These are phyloP conservation scores for Pyrenochaeta sp. DNA, from an alignment of 2,329 filamentous ascomycete genomes.

Conservation along the genomic window DNA sequence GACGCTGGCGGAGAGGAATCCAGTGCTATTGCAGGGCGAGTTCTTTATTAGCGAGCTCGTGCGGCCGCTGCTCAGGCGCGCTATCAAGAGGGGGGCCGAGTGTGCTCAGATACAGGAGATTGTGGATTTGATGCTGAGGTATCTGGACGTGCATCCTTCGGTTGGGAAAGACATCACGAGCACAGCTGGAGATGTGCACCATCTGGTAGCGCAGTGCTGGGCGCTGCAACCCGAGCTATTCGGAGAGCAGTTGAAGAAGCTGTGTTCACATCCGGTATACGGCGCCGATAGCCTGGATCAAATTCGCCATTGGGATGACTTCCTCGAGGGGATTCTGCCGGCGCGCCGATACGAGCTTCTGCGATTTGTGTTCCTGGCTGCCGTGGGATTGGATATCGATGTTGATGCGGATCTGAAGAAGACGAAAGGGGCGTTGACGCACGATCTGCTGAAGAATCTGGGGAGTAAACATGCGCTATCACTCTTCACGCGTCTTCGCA, in stretches of 20 bases:
- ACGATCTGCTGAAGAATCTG: constrained; percentile 15
- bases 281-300: neutral
- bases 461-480: constrained; percentile 20
- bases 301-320: constrained; percentile 3
- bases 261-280: constrained; percentile 10
- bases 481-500: constrained; percentile 29
- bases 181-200: constrained; percentile 16
- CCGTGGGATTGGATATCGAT: constrained; percentile 24
- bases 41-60: constrained; percentile 24
- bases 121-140: constrained; percentile 21
- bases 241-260: constrained; percentile 13
- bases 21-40: constrained; percentile 4
- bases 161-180: constrained; percentile 11
- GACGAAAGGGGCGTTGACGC: constrained; percentile 5
- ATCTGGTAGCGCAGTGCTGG: constrained; percentile 34
- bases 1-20: constrained; percentile 9
- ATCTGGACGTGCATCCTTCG: constrained; percentile 19
- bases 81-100: constrained; percentile 19
- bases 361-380: constrained; percentile 20
- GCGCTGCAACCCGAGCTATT: constrained; percentile 28
- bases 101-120: constrained; percentile 27
- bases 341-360: constrained; percentile 27
- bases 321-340: constrained; percentile 11
- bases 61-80: constrained; percentile 30
- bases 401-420: constrained; percentile 20